Evolutionary conservation across 768 basidiomycete genomes (phyloP).

Genomic region (Nidularia sp.): DNA sequence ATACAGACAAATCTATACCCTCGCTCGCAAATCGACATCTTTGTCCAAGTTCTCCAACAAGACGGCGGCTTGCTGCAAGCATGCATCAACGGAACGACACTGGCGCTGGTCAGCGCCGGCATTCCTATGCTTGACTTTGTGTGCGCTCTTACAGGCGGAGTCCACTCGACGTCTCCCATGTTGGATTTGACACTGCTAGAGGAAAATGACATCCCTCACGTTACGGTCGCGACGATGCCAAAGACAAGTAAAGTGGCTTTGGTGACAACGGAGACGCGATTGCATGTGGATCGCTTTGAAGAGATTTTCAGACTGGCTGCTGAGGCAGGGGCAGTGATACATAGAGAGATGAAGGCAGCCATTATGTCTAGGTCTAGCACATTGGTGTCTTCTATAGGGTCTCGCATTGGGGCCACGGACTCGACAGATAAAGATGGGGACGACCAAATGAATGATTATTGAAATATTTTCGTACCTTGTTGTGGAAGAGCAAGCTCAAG

Average conservation of each 20-base stretch:
- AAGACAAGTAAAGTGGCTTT: conserved; percentile 81
- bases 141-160: conserved; percentile 84
- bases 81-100: conserved; percentile 91
- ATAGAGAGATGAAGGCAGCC: conserved; percentile 70
- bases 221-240: conserved; percentile 89
- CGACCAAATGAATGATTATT: conserved; percentile 30
- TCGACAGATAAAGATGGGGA: conserved; percentile 25
- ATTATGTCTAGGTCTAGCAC: background rate
- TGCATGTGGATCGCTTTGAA: conserved; percentile 90
- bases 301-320: conserved; percentile 80
- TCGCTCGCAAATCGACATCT: conserved; percentile 91
- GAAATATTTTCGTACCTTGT: background rate
- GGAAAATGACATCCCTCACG: conserved; percentile 84
- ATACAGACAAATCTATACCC: conserved; percentile 90
- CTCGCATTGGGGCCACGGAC: conserved; percentile 16
- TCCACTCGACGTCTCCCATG: conserved; percentile 75
- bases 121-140: conserved; percentile 90
- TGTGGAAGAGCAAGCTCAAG: too few species aligned
- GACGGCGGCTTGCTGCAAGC: conserved; percentile 91
- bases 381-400: background rate
- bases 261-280: conserved; percentile 89
- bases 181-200: conserved; percentile 88
- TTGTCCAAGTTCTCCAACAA: conserved; percentile 88
- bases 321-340: conserved; percentile 73
- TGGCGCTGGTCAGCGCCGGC: conserved; percentile 87